Base-by-base conservation (phyloP, 768 basidiomycete species). In the Amyloporia xantha region DNA sequence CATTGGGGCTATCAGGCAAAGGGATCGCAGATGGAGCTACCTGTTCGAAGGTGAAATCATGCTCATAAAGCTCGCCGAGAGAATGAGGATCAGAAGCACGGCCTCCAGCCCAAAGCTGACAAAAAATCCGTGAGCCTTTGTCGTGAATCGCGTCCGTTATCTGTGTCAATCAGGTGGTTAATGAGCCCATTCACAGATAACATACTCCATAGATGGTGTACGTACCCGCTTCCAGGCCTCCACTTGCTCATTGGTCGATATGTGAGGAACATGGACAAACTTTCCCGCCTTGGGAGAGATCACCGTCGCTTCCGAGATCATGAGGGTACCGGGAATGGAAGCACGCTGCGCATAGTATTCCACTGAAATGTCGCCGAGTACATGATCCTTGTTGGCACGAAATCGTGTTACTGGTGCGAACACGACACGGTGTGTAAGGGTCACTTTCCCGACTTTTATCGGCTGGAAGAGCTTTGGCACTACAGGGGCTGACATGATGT, bases 221-320 rank as follows among this genome's bases (percentile, higher is more conserved):
- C 81, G 69, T 28, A 74, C 75, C 56, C 62, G 54, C 54, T 74
- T 78, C 81, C 80, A 82, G 0, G 55, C 70, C 5, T 56, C 51
- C 24, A 73, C 72, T 53, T 91, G 86, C 21, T 74, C 78, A 2
- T 73, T 60, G n/a, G 61, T 78, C 70, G 75, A 86, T 47, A 86
- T 77, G 1, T 85, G 86, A 1, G 85, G 86, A 0, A 75, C 71
- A 47, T 78, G 62, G 1, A 48, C 44, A 36, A 64, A 68, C 1
- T 79, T 81, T 2, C 74, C 78, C 0, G 80, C 79, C 12, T 71
- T 55, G 1, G 63, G 59, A 0, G 75, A 70, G 40, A 86, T 74
- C 44, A 73, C 66, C 2, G 79, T 79, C 0, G 71, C 81, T 61
- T 86, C 82, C 1, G 78, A 62, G 48, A 86, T 71, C 38, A 80